Base-by-base conservation (phyloP, 257 asterid species). In the Solanum sejunctum region DNA sequence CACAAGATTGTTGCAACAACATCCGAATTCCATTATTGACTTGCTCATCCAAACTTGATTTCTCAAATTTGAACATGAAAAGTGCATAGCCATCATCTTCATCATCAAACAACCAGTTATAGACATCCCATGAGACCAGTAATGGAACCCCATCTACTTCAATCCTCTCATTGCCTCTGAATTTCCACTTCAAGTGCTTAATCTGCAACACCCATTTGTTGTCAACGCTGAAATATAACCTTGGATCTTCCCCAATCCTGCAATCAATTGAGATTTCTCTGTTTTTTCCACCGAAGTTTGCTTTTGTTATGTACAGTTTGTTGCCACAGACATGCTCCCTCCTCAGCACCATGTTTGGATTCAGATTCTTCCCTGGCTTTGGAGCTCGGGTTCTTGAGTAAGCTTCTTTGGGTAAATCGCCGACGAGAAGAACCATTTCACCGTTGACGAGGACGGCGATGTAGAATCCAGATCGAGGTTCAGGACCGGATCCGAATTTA, bases 141-240 rank as follows among this genome's bases (percentile, higher is more conserved):
- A 92, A 87, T 4, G 79, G 72, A 32, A 86, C 54, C 1, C 95
- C 95, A 28, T 88, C 93, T 18, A 90, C 87, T 77, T 91, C 93
- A 39, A 92, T 71, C 20, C 89, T 84, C 77, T 92, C 92, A 75
- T 90, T 92, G 26, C 95, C 95, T 73, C 95, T 88, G 88, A 92
- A 92, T 77, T 92, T 92, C 95, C 95, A 92, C 28, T 88, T 92
- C 78, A 92, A 67, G 41, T 90, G 94, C 90, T 91, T 92, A 10
- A 92, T 87, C 80, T 90, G 89, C 75, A 92, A 60, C 15, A 85
- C 89, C 87, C 86, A 85, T 80, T 89, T 83, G 71, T 79, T 81
- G 80, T 89, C 93, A 10, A 92, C 70, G 36, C 79, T 57, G 16
- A 92, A 84, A 54, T 66, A 87, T 41, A 92, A 60, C 51, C 89